A percentile compares a stretch with the other conserved stretches of the same genome.
phyloP scores from a whole-genome alignment of 2,329 filamentous ascomycete species.

The Thermomyces lanuginosus region DNA sequence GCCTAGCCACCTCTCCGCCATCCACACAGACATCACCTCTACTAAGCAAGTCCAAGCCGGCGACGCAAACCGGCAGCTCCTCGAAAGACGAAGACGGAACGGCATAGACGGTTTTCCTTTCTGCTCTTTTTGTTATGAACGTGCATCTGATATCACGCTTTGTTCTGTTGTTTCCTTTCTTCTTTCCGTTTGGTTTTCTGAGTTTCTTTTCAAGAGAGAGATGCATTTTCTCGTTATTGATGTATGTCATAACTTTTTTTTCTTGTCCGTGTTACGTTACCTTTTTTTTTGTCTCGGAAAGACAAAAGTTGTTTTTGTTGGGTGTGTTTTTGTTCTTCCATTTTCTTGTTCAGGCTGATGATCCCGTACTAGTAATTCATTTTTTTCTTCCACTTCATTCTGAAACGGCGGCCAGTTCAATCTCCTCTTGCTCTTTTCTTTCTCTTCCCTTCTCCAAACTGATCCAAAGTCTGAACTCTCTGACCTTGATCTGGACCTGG shows the following conservation, averaged over 20 bases:
- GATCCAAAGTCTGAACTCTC: no score
- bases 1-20: slow-evolving; percentile 32
- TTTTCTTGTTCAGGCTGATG: no score
- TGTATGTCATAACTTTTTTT: no score
- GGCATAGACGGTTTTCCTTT: slow-evolving; percentile 15
- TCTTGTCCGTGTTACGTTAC: background rate
- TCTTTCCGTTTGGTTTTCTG: no score
- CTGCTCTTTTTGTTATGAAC: slow-evolving; percentile 1
- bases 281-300: slow-evolving; percentile 5
- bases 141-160: slow-evolving; percentile 1
- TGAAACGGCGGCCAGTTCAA: no score
- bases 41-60: slow-evolving; percentile 31
- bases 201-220: no score
- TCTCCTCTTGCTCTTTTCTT: no score
- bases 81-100: slow-evolving; percentile 25
- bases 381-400: no score
- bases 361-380: no score
- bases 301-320: slow-evolving; percentile 8
- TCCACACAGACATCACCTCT: slow-evolving; percentile 33
- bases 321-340: slow-evolving; percentile 4
- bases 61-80: slow-evolving; percentile 27
- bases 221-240: slow-evolving; percentile 1
- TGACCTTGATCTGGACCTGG: no score
- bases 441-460: no score
- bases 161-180: no score